Base-by-base conservation (phyloP, 805 yeast genomes). In the Saturnispora sanitii region DNA sequence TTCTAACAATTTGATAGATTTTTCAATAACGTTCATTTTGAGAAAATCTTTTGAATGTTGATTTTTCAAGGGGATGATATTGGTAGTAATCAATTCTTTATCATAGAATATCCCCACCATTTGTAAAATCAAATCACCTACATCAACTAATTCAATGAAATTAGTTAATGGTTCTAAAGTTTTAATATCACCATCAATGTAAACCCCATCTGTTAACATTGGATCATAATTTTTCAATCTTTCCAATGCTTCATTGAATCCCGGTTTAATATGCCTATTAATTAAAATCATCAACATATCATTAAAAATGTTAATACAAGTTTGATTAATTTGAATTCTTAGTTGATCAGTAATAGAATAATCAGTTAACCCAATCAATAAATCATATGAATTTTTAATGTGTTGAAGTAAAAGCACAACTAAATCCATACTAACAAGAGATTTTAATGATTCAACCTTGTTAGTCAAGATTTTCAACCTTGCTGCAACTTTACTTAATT, bases 111-210 rank as follows among this genome's bases (percentile, higher is more conserved):
- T 84, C 39, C 83, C 87, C 33, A 88, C 64, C 94, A 90, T 85
- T 56, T 90, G 96, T 52, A 86, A 80, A 18, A 92, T 84, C 43
- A 90, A 65, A 58, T 90, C 98, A 4, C 96, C 96, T 45, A 85
- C 79, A 51, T 88, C 92, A 27, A 92, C 92, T 42, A 92, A 69
- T 55, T 90, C 96, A 15, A 94, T 82, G 51, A 92, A 90, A 34
- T 83, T 75, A 0, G 81, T 81, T 40, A 90, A 66, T 0, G 97
- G 97, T 47, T 82, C 94, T n/a, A 83, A 79, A 6, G 71, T 67
- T 18, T 33, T 54, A 54, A 19, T 53, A 43, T 22, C 34, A 8
- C 40, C 35, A 13, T 32, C 33, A 23, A 31, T 32, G 17, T 29
- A 22, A 21, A 29, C 35, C 21, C 25, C 37, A 8, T 34, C 34